Evolutionary conservation across 257 asterid genomes (phyloP), one percentile per base, ranked within the genome.

Genomic region (Ehretia macrophylla): DNA sequence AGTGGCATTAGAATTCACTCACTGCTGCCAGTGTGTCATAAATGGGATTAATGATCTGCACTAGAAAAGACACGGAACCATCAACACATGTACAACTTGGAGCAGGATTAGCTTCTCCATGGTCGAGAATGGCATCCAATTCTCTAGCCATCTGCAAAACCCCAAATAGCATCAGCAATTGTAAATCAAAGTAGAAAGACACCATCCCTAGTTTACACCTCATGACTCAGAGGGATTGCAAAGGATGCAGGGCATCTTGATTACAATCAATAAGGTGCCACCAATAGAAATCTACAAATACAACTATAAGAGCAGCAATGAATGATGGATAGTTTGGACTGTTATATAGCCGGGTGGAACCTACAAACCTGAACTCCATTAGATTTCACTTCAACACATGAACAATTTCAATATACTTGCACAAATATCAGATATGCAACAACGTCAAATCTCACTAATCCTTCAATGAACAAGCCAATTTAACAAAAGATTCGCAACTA

Each of bases 61-160:
- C 86, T 32, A 92, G 77, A 75, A 76, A 92, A 57, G 99, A 83
- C 55, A 80, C 87, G 17, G 85, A 75, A 55, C 86, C 89, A 68
- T 72, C 70, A 44, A 73, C 81, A 58, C 67, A 52, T 22, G 38
- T 75, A 75, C 95, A 92, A 68, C 85, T 86, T 58, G 32, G 2
- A 64, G 95, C 84, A 51, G 65, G 93, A 46, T 58, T 74, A 53
- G 77, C 95, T 78, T 79, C 95, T 60, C 96, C 97, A 49, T 68
- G 96, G 75, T 92, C 99, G 72, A 92, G 78, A 64, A 68, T 79
- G 51, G 87, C 83, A 76, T 92, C 97, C 60, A 92, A 74, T 38
- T 88, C 99, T 79, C 78, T 81, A 60, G 99, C 99, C 97, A 92
- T 89, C 99, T 92, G 77, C 65, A 75, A 32, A 67, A 67, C 61